phyloP scores from a whole-genome alignment of 2,329 filamentous ascomycete genomes.

The Pezicula carpinea region DNA sequence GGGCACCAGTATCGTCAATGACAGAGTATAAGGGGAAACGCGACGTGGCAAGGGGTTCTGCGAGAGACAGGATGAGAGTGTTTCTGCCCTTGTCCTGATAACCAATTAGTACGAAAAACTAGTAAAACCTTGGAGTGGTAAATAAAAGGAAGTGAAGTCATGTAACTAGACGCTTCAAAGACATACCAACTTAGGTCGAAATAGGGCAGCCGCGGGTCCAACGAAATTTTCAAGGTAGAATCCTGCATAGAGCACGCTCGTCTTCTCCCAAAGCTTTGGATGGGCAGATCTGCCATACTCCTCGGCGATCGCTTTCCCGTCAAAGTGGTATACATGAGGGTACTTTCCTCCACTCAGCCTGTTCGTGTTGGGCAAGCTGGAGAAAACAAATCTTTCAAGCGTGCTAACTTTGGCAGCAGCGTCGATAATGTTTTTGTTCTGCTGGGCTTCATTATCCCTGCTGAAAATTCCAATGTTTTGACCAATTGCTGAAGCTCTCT shows the following conservation, averaged over 20 bases:
- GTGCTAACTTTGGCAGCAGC: constrained; percentile 27
- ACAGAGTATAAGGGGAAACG: constrained; percentile 1
- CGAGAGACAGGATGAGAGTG: constrained; percentile 1
- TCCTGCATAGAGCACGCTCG: constrained; percentile 30
- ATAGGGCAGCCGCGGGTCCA: not conserved
- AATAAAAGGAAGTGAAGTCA: not conserved
- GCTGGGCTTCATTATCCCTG: constrained; percentile 27
- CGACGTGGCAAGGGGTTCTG: constrained; percentile 3
- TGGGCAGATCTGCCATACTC: constrained; percentile 25
- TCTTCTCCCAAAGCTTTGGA: constrained; percentile 24
- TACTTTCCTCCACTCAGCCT: constrained; percentile 38
- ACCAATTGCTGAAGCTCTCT: not conserved
- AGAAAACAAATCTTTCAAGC: constrained; percentile 36
- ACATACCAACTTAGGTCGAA: constrained; percentile 5
- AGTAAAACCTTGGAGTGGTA: not conserved
- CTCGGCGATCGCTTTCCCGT: constrained; percentile 33
- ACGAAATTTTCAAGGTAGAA: constrained; percentile 13
- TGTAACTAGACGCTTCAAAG: constrained; percentile 1
- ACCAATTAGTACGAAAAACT: constrained; percentile 2
- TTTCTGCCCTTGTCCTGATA: constrained; percentile 4
- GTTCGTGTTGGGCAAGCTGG: constrained; percentile 30
- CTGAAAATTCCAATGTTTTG: not conserved
- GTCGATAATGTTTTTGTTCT: constrained; percentile 31
- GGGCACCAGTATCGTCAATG: constrained; percentile 1
- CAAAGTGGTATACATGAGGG: constrained; percentile 34